Conservation (phyloP, 1,284 basidiomycete genomes). For the Ustilago hordei region DNA sequence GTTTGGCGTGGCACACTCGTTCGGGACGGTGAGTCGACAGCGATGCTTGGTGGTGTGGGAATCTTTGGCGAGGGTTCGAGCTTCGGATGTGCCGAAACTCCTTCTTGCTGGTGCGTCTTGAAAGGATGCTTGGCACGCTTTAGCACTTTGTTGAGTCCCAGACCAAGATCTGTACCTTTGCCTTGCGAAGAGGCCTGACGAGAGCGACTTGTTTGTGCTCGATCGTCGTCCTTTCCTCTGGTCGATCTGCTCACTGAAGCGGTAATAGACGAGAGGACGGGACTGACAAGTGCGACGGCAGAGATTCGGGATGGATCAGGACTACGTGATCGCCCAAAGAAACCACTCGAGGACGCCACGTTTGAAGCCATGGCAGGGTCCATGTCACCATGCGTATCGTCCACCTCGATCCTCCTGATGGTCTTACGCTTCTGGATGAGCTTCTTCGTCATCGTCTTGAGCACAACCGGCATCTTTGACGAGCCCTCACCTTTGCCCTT, state of each 20-base stretch:
- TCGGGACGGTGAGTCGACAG: slow-evolving; percentile 1
- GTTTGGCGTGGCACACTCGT: neutral
- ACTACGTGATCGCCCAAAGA: slow-evolving; percentile 1
- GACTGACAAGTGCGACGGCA: slow-evolving; percentile 8
- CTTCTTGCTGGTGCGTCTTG: slow-evolving; percentile 6
- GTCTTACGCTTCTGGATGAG: slow-evolving; percentile 71
- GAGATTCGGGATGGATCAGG: slow-evolving; percentile 13
- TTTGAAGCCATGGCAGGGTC: neutral
- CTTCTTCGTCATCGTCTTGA: slow-evolving; percentile 72
- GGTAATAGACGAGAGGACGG: slow-evolving; percentile 23
- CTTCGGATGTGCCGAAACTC: slow-evolving; percentile 1
- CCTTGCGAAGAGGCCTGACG: neutral
- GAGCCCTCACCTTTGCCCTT: slow-evolving; percentile 10
- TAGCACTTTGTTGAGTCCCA: slow-evolving; percentile 34
- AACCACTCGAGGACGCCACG: neutral
- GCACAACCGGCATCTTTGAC: slow-evolving; percentile 70
- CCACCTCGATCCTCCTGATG: slow-evolving; percentile 63
- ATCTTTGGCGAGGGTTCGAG: neutral
- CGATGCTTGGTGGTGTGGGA: slow-evolving; percentile 5
- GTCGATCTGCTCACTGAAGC: slow-evolving; percentile 4
- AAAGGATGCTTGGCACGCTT: slow-evolving; percentile 29
- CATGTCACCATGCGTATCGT: slow-evolving; percentile 30
- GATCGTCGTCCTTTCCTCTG: slow-evolving; percentile 1
- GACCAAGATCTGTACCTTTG: slow-evolving; percentile 23
- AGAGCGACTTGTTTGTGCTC: neutral